A percentile compares a stretch with the other conserved stretches of the same genome.
Conservation (phyloP, 805 yeast genomes). For the Lipomyces anomalus region DNA sequence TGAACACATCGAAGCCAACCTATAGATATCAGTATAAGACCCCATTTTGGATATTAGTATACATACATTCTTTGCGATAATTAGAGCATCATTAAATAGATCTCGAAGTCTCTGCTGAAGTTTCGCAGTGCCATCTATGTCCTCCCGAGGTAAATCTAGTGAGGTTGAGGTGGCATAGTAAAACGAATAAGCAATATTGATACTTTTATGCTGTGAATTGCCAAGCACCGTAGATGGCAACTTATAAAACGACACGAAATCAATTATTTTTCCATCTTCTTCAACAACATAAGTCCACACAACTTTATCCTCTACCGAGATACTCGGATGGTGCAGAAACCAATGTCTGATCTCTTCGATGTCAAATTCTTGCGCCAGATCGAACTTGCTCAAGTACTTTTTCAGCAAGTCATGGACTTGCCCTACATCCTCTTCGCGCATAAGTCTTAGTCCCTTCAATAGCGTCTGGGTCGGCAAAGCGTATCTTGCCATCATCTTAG, state of each 20-base stretch:
- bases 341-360: slow-evolving; percentile 75
- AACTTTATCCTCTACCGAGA: slow-evolving; percentile 48
- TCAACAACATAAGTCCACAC: slow-evolving; percentile 74
- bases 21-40: background rate
- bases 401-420: slow-evolving; percentile 55
- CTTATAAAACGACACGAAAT: slow-evolving; percentile 82
- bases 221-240: slow-evolving; percentile 78
- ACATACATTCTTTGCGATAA: slow-evolving; percentile 52
- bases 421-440: slow-evolving; percentile 57
- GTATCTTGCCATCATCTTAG: slow-evolving; percentile 58
- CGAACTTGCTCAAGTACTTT: slow-evolving; percentile 63
- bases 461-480: slow-evolving; percentile 50
- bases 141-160: slow-evolving; percentile 35
- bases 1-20: slow-evolving; percentile 78
- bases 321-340: slow-evolving; percentile 43
- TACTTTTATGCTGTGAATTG: slow-evolving; percentile 51
- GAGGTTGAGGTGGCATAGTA: slow-evolving; percentile 79
- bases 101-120: slow-evolving; percentile 55
- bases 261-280: slow-evolving; percentile 59
- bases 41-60: background rate
- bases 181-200: slow-evolving; percentile 82
- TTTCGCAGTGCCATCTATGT: slow-evolving; percentile 37
- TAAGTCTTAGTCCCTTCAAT: slow-evolving; percentile 51
- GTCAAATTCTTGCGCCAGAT: slow-evolving; percentile 61
- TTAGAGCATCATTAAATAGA: slow-evolving; percentile 67